A percentile compares a stretch with the other conserved stretches of the same genome.
Evolutionary conservation across 257 asterid species (phyloP).

Genomic region (Gentiana macrophylla): DNA sequence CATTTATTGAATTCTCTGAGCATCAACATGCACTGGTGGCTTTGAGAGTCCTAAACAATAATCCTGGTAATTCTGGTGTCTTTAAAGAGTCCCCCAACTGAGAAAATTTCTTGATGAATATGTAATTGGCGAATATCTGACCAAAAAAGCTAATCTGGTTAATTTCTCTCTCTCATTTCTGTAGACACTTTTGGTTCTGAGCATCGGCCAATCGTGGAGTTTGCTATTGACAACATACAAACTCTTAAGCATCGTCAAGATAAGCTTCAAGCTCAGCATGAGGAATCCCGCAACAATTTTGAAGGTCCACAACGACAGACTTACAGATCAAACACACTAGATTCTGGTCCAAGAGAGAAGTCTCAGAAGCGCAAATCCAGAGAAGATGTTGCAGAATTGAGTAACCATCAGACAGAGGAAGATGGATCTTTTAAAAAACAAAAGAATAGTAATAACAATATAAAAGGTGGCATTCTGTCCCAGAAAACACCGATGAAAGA

Average conservation of each 20-base stretch:
- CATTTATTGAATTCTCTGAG: slow-evolving; percentile 86
- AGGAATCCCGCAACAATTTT: slow-evolving; percentile 16
- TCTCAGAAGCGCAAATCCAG: slow-evolving; percentile 45
- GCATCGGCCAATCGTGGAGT: slow-evolving; percentile 96
- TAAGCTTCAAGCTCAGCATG: slow-evolving; percentile 49
- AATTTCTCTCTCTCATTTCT: not conserved
- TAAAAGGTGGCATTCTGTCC: slow-evolving; percentile 7
- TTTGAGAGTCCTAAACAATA: slow-evolving; percentile 87
- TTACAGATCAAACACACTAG: slow-evolving; percentile 13
- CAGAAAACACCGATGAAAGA: slow-evolving; percentile 13
- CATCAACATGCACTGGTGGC: slow-evolving; percentile 99
- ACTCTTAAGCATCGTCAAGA: slow-evolving; percentile 63
- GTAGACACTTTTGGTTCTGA: slow-evolving; percentile 76
- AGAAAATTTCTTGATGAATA: not conserved
- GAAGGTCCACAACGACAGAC: slow-evolving; percentile 22
- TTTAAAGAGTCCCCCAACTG: not conserved
- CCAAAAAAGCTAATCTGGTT: too few relatives aligned
- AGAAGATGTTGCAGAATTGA: slow-evolving; percentile 18
- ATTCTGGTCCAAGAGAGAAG: slow-evolving; percentile 16
- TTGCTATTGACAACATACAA: slow-evolving; percentile 83
- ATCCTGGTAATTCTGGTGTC: slow-evolving; percentile 47
- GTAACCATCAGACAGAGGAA: slow-evolving; percentile 16
- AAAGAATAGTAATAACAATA: slow-evolving; percentile 13
- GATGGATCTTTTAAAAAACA: slow-evolving; percentile 23
- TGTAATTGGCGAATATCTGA: not conserved